Base-by-base conservation (phyloP, 1,284 basidiomycete genomes). In the Rhodotorula sp. region DNA sequence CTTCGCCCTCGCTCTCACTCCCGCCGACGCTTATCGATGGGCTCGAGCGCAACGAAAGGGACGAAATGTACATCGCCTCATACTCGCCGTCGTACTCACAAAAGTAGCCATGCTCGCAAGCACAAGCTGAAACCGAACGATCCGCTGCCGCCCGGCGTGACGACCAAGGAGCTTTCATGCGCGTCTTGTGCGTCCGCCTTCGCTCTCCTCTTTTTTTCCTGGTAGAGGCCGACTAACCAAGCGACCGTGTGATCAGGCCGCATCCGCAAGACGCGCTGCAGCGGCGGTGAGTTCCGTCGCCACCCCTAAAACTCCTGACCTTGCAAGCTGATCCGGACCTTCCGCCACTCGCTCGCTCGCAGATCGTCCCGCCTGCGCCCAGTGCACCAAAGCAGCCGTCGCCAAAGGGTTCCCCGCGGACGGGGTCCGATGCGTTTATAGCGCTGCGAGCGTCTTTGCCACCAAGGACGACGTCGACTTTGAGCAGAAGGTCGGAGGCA, bases 311-410 rank as follows among this genome's bases (percentile, higher is more conserved):
- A 12, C n/a, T 47, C 3, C 26, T 20, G 23, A 21, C 20, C 51
- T 20, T 8, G 29, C 54, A 46, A 20, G 51, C 52, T 57, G 39
- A 26, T 43, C 39, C 23, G 26, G 8, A 14, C 20, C 29, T 6
- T 8, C 59, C 39, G 39, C 39, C 39, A 14, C 15, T 12, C n/a
- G n/a, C 39, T 16, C 29, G 14, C 26, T 12, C n/a, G 20, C 62
- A 68, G 67, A 34, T 12, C 67, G 67, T 10, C 67, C 67, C 48
- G 67, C 67, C 26, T 68, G 67, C 29, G 39, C 26, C 4, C 57
- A 52, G 2, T 68, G 67, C 48, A 16, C 52, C 57, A 58, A 57
- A 4, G 61, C 34, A 14, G 67, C 67, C 61, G 23, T n/a, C 43
- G 56, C 61, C 3, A 26, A 29, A 4, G 57, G 57, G 18, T 15